Evolutionary conservation across 768 basidiomycete species (phyloP).

Genomic region (Agrocybe praecox): DNA sequence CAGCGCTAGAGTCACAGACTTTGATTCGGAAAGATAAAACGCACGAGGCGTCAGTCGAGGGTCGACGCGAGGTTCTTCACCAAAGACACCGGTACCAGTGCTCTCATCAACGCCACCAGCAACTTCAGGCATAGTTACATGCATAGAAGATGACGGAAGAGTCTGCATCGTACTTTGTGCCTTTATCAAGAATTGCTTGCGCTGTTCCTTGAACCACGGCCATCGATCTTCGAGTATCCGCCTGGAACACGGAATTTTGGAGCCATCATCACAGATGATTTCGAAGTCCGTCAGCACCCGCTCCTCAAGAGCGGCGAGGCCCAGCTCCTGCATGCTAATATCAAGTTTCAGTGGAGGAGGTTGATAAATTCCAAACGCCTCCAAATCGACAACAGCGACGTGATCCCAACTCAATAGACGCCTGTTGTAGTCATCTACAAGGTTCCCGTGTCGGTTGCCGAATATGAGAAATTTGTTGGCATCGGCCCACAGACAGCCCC

Average conservation of each 20-base stretch:
- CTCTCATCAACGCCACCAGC: constrained; percentile 23
- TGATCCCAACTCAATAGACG: constrained; percentile 92
- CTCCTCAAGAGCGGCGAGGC: constrained; percentile 83
- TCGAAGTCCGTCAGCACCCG: constrained; percentile 87
- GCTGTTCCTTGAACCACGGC: constrained; percentile 91
- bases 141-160: constrained; percentile 62
- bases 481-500: constrained; percentile 85
- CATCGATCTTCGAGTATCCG: constrained; percentile 88
- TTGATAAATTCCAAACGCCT: constrained; percentile 95
- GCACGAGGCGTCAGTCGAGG: constrained; percentile 80
- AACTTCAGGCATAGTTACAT: constrained; percentile 64
- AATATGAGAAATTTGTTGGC: constrained; percentile 88
- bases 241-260: constrained; percentile 80
- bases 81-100: constrained; percentile 43
- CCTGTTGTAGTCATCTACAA: constrained; percentile 92
- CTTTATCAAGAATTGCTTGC: constrained; percentile 56
- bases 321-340: constrained; percentile 80
- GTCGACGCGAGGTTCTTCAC: constrained; percentile 58
- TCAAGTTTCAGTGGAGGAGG: constrained; percentile 71
- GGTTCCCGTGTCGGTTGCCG: constrained; percentile 84
- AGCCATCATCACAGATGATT: constrained; percentile 88
- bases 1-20: constrained; percentile 84
- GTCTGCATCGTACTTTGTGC: constrained; percentile 59
- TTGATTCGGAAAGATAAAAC: constrained; percentile 85
- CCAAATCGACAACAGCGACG: constrained; percentile 86